These are phyloP conservation scores for Aspergillus sp. DNA, from an alignment of 2,329 filamentous ascomycete genomes.

Conservation along the genomic window DNA sequence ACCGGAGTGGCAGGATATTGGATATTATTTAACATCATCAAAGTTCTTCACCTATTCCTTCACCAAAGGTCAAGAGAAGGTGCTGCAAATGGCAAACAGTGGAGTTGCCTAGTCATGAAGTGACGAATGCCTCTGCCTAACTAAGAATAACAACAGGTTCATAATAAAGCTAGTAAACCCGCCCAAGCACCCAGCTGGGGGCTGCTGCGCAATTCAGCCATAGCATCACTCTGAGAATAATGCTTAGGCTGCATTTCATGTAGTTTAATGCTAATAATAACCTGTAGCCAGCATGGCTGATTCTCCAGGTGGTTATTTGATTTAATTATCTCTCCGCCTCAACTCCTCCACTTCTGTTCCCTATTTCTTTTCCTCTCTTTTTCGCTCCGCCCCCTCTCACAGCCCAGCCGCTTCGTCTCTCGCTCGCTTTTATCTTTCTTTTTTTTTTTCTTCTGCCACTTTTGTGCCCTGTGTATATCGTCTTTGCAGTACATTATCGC, in stretches of 20 bases:
- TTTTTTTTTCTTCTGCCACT: background rate
- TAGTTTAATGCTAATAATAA: constrained; percentile 7
- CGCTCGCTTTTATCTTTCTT: constrained; percentile 6
- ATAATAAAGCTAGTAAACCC: background rate
- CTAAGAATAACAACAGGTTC: constrained; percentile 15
- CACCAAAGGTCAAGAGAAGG: background rate
- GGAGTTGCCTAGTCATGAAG: constrained; percentile 10
- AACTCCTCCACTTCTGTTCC: constrained; percentile 2
- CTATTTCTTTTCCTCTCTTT: constrained; percentile 5
- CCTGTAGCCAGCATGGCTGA: background rate
- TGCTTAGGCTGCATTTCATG: background rate
- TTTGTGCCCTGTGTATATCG: constrained; percentile 4
- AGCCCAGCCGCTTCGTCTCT: constrained; percentile 8
- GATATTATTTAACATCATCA: background rate
- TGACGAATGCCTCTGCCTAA: constrained; percentile 16
- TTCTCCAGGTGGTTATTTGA: background rate
- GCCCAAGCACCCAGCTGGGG: background rate
- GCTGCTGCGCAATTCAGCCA: background rate
- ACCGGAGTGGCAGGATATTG: background rate
- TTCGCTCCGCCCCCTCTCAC: background rate
- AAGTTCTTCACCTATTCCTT: background rate
- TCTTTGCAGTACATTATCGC: constrained; percentile 1
- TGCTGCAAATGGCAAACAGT: background rate
- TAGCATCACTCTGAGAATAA: background rate
- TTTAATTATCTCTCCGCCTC: constrained; percentile 4